Evolutionary conservation across 208 protist species (phyloP), one percentile per base, ranked within the genome.

Genomic region (Crithidia sp.): DNA sequence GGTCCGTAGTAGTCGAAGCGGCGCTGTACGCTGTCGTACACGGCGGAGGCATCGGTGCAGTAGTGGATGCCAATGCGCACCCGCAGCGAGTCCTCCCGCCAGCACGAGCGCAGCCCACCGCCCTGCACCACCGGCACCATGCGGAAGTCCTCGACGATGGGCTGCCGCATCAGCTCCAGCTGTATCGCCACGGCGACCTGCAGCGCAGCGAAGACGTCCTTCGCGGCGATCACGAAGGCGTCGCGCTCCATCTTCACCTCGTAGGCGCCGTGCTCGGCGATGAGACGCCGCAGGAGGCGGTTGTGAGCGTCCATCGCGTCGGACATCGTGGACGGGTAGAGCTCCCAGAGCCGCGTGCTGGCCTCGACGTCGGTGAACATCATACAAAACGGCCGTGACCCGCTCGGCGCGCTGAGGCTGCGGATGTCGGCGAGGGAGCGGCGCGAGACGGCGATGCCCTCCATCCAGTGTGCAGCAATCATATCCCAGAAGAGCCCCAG

Each of bases 1-100:
- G 65, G 65, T 16, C 92, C 92, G 71, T 90, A 94, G 79, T 95
- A 96, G 77, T 96, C 90, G 74, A 84, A 86, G 50, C 81, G 70
- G 40, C 75, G 63, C n/a, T 82, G 65, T 39, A 85, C 71, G 19
- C 54, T 62, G 69, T 90, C 79, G 67, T 85, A 90, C 19, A 71
- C 63, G 49, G 69, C 71, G 57, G 57, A 52, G 43, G 76, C 78
- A 47, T 84, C 69, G 14, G 43, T 58, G 73, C 82, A 87, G 85
- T 83, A 79, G 64, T 89, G 70, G 7, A 87, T 69, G 60, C 74
- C 75, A 0, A 87, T 61, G 9, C 76, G 74, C 70, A 90, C 76
- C 13, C 82, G 81, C 45, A 87, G 66, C 14, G 67, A 43, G 28
- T 72, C 68, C 14, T 73, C 52, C 43, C 61, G 62, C 82, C 69